Percentiles rank a stretch among this genome's conserved stretches.
Conservation (phyloP, 2,329 filamentous ascomycete species). For the Thyridium curvatum region DNA sequence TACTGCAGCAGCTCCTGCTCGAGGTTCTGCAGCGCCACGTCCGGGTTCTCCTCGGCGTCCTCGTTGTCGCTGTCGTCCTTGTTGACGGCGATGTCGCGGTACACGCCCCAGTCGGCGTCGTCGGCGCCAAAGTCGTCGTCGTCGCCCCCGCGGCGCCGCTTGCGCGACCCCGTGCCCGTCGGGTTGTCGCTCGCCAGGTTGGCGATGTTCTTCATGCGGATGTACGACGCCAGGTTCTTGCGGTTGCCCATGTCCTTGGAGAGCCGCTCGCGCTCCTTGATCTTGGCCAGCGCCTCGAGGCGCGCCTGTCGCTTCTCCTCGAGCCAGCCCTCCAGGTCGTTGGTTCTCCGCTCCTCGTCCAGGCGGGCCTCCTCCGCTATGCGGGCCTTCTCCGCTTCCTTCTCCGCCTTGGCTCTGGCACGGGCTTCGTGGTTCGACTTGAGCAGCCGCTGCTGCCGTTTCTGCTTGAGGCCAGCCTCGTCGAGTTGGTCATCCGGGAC, state of each 20-base stretch:
- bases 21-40: constrained; percentile 63
- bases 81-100: constrained; percentile 75
- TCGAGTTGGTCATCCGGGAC: constrained; percentile 88
- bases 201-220: constrained; percentile 96
- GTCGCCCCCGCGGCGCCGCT: constrained; percentile 61
- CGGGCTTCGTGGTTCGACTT: constrained; percentile 93
- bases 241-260: constrained; percentile 94
- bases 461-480: constrained; percentile 84
- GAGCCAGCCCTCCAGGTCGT: constrained; percentile 81
- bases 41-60: constrained; percentile 86
- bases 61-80: constrained; percentile 73
- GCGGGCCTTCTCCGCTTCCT: constrained; percentile 83
- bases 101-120: constrained; percentile 97
- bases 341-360: constrained; percentile 78
- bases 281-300: constrained; percentile 65
- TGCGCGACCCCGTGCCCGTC: constrained; percentile 29
- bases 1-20: constrained; percentile 82
- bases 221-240: constrained; percentile 92
- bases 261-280: constrained; percentile 88
- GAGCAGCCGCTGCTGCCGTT: constrained; percentile 84
- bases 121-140: constrained; percentile 97
- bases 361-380: constrained; percentile 75
- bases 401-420: constrained; percentile 87
- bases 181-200: constrained; percentile 90
- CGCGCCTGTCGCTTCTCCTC: constrained; percentile 72